Evolutionary conservation across 169 alveolate genomes (phyloP).

Genomic region (Plasmodium ovale): DNA sequence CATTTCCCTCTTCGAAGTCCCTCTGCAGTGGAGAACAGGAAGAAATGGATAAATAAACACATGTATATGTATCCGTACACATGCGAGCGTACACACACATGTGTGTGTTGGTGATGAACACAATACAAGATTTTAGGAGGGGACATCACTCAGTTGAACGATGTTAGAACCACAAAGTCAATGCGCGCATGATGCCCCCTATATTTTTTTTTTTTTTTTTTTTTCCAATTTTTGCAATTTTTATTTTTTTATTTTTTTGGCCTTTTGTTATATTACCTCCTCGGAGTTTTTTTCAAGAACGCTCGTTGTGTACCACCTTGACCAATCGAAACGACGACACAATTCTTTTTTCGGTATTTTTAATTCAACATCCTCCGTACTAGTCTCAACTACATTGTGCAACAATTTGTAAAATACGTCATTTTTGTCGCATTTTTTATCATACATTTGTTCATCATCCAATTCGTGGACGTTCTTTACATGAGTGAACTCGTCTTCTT

Average conservation of each 20-base stretch:
- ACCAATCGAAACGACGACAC: constrained; percentile 76
- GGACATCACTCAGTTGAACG: no score
- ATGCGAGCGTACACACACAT: neutral
- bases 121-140: no score
- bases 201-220: constrained; percentile 9
- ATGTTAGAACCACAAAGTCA: no score
- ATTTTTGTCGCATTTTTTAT: constrained; percentile 28
- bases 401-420: constrained; percentile 28
- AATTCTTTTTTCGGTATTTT: constrained; percentile 71
- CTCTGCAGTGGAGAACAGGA: constrained; percentile 30
- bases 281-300: constrained; percentile 27
- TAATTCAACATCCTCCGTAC: constrained; percentile 32
- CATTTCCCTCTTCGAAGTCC: constrained; percentile 49
- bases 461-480: constrained; percentile 27
- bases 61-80: neutral
- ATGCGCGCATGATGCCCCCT: neutral
- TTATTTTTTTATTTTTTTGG: neutral
- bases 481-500: constrained; percentile 7
- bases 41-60: neutral
- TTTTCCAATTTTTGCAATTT: neutral
- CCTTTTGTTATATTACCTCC: constrained; percentile 15
- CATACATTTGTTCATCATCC: constrained; percentile 38
- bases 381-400: constrained; percentile 25
- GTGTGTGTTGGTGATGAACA: no score
- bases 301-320: constrained; percentile 29